Base-by-base conservation (phyloP, 2,329 filamentous ascomycete species). In the Didymella glomerata region DNA sequence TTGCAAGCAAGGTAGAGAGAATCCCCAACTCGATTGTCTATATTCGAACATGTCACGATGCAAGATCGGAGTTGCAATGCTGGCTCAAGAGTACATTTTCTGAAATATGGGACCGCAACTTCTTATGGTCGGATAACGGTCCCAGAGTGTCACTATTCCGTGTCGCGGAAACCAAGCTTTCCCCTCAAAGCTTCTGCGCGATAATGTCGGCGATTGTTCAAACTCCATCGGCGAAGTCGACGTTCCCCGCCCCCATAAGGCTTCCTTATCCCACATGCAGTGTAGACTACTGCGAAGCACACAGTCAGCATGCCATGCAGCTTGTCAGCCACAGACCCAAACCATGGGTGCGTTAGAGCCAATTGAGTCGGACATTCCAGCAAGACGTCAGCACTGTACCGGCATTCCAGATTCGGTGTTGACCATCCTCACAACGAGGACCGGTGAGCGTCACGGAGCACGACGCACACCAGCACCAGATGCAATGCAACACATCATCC, bases 261-360 rank as follows among this genome's bases (percentile, higher is more conserved):
- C 54, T 13, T n/a, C 24, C 24, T 8, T 28, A 22, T 50, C 24
- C 34, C 13, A 5, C 30, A 22, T 50, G 24, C 20, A 18, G 16
- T 42, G 24, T 10, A 44, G 20, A 10, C n/a, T 8, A 18, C 14
- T 44, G 53, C 22, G 13, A 48, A n/a, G 42, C 22, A 44, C 36
- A 30, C 24, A 58, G 49, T 58, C 49, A 58, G 49, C 45, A 52
- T 48, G 45, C 36, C 18, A 36, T 52, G 38, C 55, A 24, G 24
- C 13, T 4, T 48, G 36, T 58, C 55, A 57, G 54, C 48, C 54
- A 52, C 42, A 0, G n/a, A 42, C 20, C 54, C 8, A 42, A 4
- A 34, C 11, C 11, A 16, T 10, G 18, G 34, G 4, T 3, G 18
- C 18, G 4, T 20, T 20, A 24, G 25, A 34, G 4, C 34, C 18